phyloP scores from a whole-genome alignment of 106 monocot genomes.

The Dendrobium nobile region DNA sequence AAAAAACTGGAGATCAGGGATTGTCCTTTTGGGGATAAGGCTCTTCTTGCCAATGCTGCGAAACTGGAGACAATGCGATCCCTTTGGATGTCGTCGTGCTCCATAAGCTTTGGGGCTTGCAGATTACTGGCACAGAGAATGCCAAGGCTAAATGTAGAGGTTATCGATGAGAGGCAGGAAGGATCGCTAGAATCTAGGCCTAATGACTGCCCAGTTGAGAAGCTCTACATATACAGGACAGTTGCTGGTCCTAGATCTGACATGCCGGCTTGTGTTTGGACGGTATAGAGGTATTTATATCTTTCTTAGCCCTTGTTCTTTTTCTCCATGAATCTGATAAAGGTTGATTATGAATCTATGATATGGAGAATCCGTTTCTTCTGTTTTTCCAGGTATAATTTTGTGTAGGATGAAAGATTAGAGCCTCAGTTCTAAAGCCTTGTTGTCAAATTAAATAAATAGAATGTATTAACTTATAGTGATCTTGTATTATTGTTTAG shows the following conservation, averaged over 20 bases:
- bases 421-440: background rate
- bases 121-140: constrained; percentile 49
- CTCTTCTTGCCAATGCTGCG: constrained; percentile 47
- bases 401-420: background rate
- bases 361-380: background rate
- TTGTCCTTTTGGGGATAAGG: constrained; percentile 72
- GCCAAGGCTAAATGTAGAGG: constrained; percentile 67
- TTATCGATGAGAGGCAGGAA: constrained; percentile 49
- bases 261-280: constrained; percentile 40
- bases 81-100: constrained; percentile 91
- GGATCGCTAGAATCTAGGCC: constrained; percentile 16
- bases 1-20: constrained; percentile 72
- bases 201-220: constrained; percentile 45
- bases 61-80: constrained; percentile 94
- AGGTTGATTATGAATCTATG: background rate
- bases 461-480: background rate
- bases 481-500: constrained; percentile 2
- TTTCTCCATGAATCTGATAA: background rate
- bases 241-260: constrained; percentile 59
- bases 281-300: constrained; percentile 16
- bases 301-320: background rate
- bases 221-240: constrained; percentile 73
- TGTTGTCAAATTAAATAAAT: constrained; percentile 1
- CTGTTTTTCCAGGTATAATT: background rate
- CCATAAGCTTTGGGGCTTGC: constrained; percentile 59